Percentiles rank a stretch among this genome's conserved stretches.
Evolutionary conservation across 2,329 filamentous ascomycete genomes (phyloP).

Genomic region (Monilinia polystroma): DNA sequence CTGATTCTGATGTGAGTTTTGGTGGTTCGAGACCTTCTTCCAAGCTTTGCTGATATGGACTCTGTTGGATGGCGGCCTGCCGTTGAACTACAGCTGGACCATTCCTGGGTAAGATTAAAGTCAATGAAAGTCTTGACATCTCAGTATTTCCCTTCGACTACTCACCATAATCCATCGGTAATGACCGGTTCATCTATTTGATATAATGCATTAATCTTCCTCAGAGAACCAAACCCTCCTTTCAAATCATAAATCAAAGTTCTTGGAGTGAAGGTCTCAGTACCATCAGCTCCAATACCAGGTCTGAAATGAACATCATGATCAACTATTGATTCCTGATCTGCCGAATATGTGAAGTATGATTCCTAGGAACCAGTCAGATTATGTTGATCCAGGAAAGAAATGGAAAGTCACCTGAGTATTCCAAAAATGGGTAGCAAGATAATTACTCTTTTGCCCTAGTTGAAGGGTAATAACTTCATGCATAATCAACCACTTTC

Average conservation of each 20-base stretch:
- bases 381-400: no score
- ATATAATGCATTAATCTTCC: constrained; percentile 86
- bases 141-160: neutral
- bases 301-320: constrained; percentile 88
- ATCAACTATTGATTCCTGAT: constrained; percentile 67
- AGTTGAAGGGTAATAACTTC: constrained; percentile 94
- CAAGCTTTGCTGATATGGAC: constrained; percentile 75
- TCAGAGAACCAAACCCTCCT: constrained; percentile 83
- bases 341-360: constrained; percentile 83
- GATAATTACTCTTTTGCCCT: constrained; percentile 87
- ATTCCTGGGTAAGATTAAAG: constrained; percentile 50
- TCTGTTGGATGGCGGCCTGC: constrained; percentile 65
- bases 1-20: constrained; percentile 63
- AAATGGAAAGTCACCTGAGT: constrained; percentile 60
- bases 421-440: constrained; percentile 98
- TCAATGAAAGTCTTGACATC: neutral
- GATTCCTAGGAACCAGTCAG: constrained; percentile 66
- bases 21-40: constrained; percentile 67
- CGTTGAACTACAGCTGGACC: constrained; percentile 67
- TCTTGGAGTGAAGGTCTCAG: constrained; percentile 88
- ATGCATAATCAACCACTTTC: constrained; percentile 62
- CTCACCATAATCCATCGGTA: constrained; percentile 44
- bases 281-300: constrained; percentile 77
- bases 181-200: constrained; percentile 41
- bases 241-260: constrained; percentile 95